Conservation (phyloP, 495 filamentous ascomycete genomes). For the Penicillium arizonense region DNA sequence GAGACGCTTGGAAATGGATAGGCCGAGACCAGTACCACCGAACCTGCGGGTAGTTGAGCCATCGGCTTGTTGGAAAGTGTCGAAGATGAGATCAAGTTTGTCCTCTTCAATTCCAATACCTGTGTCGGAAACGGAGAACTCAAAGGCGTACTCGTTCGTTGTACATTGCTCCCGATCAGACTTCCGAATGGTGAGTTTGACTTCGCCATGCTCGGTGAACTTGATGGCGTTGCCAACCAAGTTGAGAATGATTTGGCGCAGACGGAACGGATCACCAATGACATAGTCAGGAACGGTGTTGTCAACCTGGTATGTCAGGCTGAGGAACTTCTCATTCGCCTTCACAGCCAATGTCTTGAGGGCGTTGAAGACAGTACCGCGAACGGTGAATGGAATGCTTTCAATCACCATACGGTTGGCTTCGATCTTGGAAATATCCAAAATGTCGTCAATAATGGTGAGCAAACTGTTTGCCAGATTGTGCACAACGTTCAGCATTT, state of each 20-base stretch:
- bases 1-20: conserved; percentile 94
- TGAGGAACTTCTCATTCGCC: conserved; percentile 95
- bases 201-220: conserved; percentile 96
- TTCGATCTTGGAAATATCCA: conserved; percentile 99
- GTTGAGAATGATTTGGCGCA: conserved; percentile 85
- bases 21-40: conserved; percentile 90
- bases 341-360: conserved; percentile 94
- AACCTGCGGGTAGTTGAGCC: conserved; percentile 97
- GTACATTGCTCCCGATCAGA: conserved; percentile 62
- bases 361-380: conserved; percentile 95
- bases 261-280: conserved; percentile 92
- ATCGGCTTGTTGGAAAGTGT: conserved; percentile 99
- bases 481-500: conserved; percentile 99
- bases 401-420: conserved; percentile 99
- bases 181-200: conserved; percentile 88
- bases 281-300: conserved; percentile 95
- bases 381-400: conserved; percentile 92
- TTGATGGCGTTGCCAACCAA: conserved; percentile 68
- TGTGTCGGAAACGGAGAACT: conserved; percentile 96
- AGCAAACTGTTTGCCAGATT: conserved; percentile 95
- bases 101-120: conserved; percentile 96
- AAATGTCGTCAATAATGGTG: conserved; percentile 98
- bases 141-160: conserved; percentile 82
- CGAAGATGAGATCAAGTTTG: conserved; percentile 97
- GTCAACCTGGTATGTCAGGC: conserved; percentile 91